Base-by-base conservation (phyloP, 495 filamentous ascomycete species). In the Annulohypoxylon moriforme region DNA sequence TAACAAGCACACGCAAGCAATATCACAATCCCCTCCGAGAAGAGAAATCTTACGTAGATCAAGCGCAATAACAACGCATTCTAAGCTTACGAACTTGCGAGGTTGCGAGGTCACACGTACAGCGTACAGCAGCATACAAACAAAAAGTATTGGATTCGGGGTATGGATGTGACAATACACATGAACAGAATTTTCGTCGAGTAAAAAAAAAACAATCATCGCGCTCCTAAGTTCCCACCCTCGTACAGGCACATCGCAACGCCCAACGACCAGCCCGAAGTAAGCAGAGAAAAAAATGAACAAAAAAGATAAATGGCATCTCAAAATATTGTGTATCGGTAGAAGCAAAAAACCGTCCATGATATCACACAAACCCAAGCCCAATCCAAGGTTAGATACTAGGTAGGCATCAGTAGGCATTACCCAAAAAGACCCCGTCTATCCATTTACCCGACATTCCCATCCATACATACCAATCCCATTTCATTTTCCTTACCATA, bases 201-300 rank as follows among this genome's bases (percentile, higher is more conserved):
- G 33, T 38, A 50, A 66, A 10, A 38, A 36, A 13, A 13, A 40
- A 40, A 40, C 34, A 47, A 40, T 25, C 53, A 49, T 31, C 40
- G 38, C 63, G 18, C 31, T 36, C 57, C 31, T 24, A 27, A 16
- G 61, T 60, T 62, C 34, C 44, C n/a, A n/a, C n/a, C 50, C 60
- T 64, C 64, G 11, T 47, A 59, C 36, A 64, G 36, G 56, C 25
- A 60, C 64, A 27, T 59, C 25, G 59, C 24, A 60, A 72, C 69
- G 64, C 64, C 69, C 13, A 64, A 64, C 59, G 38, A 40, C 63
- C 42, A 18, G 10, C 9, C 25, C 64, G 5, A 16, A 1, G 14
- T 4, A 2, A 14, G 4, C 36, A 13, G n/a, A n/a, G 13, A 14
- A 40, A 14, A 4, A n/a, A n/a, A n/a, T 1, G 13, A 14, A 40